Base-by-base conservation (phyloP, 2,329 filamentous ascomycete genomes). In the Coniosporium tulheliwenetii region DNA sequence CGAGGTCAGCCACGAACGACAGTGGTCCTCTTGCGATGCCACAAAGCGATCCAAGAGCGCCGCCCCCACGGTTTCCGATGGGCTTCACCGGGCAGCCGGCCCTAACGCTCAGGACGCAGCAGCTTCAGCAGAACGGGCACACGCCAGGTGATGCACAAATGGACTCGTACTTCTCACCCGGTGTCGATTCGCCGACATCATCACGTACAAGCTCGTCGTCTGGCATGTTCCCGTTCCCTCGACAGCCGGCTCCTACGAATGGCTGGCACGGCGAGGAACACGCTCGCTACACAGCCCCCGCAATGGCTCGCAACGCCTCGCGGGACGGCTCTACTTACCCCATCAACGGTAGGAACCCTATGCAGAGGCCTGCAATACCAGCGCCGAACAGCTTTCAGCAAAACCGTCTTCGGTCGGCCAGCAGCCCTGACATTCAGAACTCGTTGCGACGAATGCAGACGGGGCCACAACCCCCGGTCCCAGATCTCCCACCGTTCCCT, bases 151-250 rank as follows among this genome's bases (percentile, higher is more conserved):
- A 69, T n/a, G 42, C 30, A 8, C 33, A 10, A 30, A 42, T 47
- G 40, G 85, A 86, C 43, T 95, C 87, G 3, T 96, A 95, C 62
- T 98, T 98, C 60, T 96, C 89, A 0, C 91, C 91, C 0, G 73
- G 80, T 2, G 73, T 71, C 30, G 87, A 95, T 41, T 85, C 83
- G 0, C 83, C 84, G 8, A 77, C 77, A 36, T 85, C 81, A 10
- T 80, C 80, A 16, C 73, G 84, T 39, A 80, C 81, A 7, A 87
- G 82, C 56, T 77, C 77, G 1, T 72, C 63, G 44, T 65, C 83
- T 5, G 76, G 78, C 37, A 79, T 86, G 55, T 93, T 86, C 52
- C 76, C 78, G 1, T 93, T 93, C 53, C 79, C 85, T 39, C 80
- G 86, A 45, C 75, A 84, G 48, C 70, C 69, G 9, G 79, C 78